Evolutionary conservation across 148 eudicot genomes (phyloP), one percentile per base, ranked within the genome.

Genomic region (Chenopodium suecicum): DNA sequence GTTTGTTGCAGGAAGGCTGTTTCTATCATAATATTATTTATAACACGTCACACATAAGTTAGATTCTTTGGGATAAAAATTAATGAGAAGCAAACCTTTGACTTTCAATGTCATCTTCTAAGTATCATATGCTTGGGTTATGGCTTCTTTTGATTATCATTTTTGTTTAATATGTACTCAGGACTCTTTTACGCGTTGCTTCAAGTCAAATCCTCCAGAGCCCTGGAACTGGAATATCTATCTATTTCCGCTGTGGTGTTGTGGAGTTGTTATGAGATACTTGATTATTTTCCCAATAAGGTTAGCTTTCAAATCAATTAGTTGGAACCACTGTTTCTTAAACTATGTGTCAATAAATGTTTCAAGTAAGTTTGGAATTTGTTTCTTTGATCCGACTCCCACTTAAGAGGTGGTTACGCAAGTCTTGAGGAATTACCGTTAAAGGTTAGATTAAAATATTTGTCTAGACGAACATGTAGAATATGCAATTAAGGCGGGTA

Each of bases 191-290:
- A 97, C 99, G 0, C 93, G 98, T 62, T 97, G 99, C 88, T 97
- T 97, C 89, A 97, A 97, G 91, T 97, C 99, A 63, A 97, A 89
- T 88, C 89, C 98, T 79, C 93, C 97, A 31, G 99, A 97, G 84
- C 98, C 99, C 13, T 97, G 99, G 99, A 94, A 97, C 86, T 97
- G 97, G 98, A 97, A 97, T 83, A 79, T 97, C 34, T 97, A 97
- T 84, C 86, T 97, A 71, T 94, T 97, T 87, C 99, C 98, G 27
- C 80, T 97, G 70, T 97, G 99, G 99, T 97, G 99, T 76, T 78
- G 87, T 56, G 98, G 99, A 41, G 97, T 97, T 81, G 89, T 88
- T 41, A 82, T 91, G 32, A 87, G 99, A 93, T 97, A 91, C 87
- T 91, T 87, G 19, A 52, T 97, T 66, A 92, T 97, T 72, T 97